Evolutionary conservation across 2,329 filamentous ascomycete species (phyloP), one percentile per base, ranked within the genome.

Genomic region (Gliomastix tumulicola): DNA sequence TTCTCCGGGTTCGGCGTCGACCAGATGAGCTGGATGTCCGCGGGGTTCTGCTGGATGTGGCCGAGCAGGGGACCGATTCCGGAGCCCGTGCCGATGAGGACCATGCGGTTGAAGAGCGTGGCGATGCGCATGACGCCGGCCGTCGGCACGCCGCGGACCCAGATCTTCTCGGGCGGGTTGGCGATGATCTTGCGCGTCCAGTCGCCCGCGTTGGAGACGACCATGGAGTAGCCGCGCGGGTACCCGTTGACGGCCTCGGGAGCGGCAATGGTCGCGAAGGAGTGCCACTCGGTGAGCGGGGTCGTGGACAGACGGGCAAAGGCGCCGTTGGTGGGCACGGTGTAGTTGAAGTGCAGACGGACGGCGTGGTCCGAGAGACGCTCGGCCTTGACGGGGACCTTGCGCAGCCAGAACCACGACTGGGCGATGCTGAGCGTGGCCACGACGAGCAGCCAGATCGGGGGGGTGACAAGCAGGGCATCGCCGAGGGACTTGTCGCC

Each of bases 161-260:
- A 86, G 22, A 85, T 60, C 25, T 70, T 55, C 1, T 60, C 66
- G 3, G 79, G 79, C 3, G 74, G 74, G 22, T 66, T 60, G 23
- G 67, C 59, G 56, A 86, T 83, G 28, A 62, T 58, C 0, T 80
- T 84, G 76, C 74, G 27, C 77, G 80, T 84, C 79, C 80, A 85
- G 59, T 84, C 79, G 15, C 81, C 81, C 6, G 78, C 79, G 44
- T 76, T 77, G 39, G 78, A 82, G 23, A 84, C 65, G 27, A 84
- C 59, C 22, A 79, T 61, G 2, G 76, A 81, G 58, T 79, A 84
- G 10, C 21, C 36, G 7, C 12, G 13, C 12, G 15, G 17, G 9
- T 21, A n/a, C 15, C 36, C 37, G 30, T 35, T 27, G 8, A 16
- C 33, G n/a, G 36, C 18, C 23, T 55, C 54, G 3, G 69, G 64